Percentiles rank a stretch among this genome's conserved stretches.
phyloP scores from a whole-genome alignment of 1,284 basidiomycete genomes.

The Leccinum fallax region DNA sequence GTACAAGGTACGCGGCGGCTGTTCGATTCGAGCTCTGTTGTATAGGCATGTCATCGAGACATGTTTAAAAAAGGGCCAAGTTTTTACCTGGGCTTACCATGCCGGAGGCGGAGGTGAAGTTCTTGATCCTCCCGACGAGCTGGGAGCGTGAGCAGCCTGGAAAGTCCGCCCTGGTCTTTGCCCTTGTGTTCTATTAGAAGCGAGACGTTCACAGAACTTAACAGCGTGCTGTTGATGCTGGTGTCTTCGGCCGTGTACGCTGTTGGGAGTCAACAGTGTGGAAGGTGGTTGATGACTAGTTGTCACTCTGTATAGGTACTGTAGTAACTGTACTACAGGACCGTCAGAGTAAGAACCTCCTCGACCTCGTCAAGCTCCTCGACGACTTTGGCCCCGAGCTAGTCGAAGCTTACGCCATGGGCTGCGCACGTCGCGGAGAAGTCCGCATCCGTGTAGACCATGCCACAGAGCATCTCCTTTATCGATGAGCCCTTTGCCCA shows the following conservation, averaged over 20 bases:
- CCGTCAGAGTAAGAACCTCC: too few relatives aligned
- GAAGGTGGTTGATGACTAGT: too few relatives aligned
- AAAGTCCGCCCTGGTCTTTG: conserved; percentile 35
- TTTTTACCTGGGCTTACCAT: conserved; percentile 47
- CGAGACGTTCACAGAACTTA: conserved; percentile 32
- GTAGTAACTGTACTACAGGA: too few relatives aligned
- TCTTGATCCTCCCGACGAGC: conserved; percentile 68
- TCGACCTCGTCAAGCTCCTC: too few relatives aligned
- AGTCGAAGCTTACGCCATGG: too few relatives aligned
- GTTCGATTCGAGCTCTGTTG: neutral
- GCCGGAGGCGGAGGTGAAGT: conserved; percentile 58
- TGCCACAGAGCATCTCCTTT: too few relatives aligned
- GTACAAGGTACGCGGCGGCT: neutral
- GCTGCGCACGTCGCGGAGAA: too few relatives aligned
- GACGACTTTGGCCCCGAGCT: too few relatives aligned
- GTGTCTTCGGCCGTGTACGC: conserved; percentile 52
- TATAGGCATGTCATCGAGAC: conserved; percentile 14
- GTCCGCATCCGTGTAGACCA: too few relatives aligned
- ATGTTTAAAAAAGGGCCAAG: conserved; percentile 8
- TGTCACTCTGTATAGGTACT: too few relatives aligned
- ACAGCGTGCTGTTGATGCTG: conserved; percentile 7
- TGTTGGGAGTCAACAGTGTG: too few relatives aligned
- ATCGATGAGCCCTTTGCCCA: too few relatives aligned
- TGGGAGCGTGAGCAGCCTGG: conserved; percentile 63
- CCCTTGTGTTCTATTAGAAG: conserved; percentile 44